Evolutionary conservation across 495 filamentous ascomycete genomes (phyloP), one percentile per base, ranked within the genome.

Genomic region (Pyronema domesticum): DNA sequence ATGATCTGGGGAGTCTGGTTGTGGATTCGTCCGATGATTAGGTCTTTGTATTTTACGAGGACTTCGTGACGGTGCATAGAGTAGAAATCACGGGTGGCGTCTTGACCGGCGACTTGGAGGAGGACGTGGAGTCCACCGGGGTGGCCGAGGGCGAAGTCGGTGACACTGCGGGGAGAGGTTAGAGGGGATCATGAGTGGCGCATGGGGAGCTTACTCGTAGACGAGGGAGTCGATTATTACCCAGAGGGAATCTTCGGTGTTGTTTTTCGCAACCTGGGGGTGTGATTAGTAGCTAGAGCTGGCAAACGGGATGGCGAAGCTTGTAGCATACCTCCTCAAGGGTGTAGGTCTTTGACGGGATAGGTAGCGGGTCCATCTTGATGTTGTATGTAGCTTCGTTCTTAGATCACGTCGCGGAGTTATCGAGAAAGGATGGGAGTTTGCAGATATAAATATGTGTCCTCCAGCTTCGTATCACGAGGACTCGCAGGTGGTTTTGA

Each of bases 41-140:
- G 75, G 58, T 76, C 71, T 4, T 68, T 64, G 74, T 91, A 91
- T 61, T 86, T 87, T 52, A 77, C 67, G 3, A 91, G 76, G 2
- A 91, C 87, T 69, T 95, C 89, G 46, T 91, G 88, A 0, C 88
- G 78, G 71, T 95, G 89, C 39, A 95, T 83, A 67, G 89, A 89
- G 68, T 95, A 91, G 74, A 93, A 95, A 55, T 83, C 85, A 42
- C 78, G 74, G 51, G 88, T 95, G 62, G 87, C 84, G 72, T 99
- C 91, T 72, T 94, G 87, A 65, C 91, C 91, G 64, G 75, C 91
- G 59, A 96, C 89, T 66, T 99, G 93, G 61, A 96, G 79, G 34
- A 99, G 74, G 61, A 96, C 91, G 76, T 99, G 93, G 72, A 96
- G 93, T 71, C 91, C 91, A 58, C 89, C 87, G 15, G 87, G 87